These are phyloP conservation scores for Lachnellula cervina DNA, from an alignment of 2,329 filamentous ascomycete genomes.

Conservation along the genomic window DNA sequence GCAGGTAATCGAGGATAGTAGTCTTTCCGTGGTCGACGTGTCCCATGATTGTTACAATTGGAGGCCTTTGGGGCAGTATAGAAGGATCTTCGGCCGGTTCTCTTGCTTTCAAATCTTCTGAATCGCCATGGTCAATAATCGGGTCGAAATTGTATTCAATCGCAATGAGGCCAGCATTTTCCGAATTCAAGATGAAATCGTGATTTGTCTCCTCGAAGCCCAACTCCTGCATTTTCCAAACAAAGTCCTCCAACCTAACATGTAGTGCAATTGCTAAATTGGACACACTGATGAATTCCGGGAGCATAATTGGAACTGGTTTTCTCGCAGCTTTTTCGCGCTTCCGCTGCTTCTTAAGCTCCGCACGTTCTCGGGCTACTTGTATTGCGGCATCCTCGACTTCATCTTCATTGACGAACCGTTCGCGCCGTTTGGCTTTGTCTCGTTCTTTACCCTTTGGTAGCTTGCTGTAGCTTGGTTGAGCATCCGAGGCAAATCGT, in stretches of 20 bases:
- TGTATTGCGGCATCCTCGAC: conserved; percentile 22
- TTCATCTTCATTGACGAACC: conserved; percentile 29
- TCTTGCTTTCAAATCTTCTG: conserved; percentile 66
- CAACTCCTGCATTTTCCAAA: conserved; percentile 71
- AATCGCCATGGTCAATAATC: conserved; percentile 61
- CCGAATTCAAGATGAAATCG: conserved; percentile 83
- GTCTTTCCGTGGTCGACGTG: conserved; percentile 99
- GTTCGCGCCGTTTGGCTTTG: conserved; percentile 26
- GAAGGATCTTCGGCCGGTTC: conserved; percentile 65
- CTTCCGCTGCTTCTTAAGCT: conserved; percentile 38
- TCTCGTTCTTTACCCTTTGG: conserved; percentile 28
- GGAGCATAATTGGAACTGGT: conserved; percentile 62
- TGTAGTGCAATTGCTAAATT: conserved; percentile 73
- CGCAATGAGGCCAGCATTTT: conserved; percentile 84
- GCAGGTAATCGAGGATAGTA: conserved; percentile 86
- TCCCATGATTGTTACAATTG: conserved; percentile 98
- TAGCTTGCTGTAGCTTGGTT: conserved; percentile 10
- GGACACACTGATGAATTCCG: conserved; percentile 86
- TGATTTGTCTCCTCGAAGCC: conserved; percentile 82
- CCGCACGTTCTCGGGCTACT: conserved; percentile 34
- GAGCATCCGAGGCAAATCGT: not conserved
- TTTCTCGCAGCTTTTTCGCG: conserved; percentile 38
- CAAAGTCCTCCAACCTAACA: conserved; percentile 65
- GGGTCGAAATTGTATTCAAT: conserved; percentile 92
- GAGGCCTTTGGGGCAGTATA: conserved; percentile 68